Evolutionary conservation across 345 rosid species (phyloP), one percentile per base, ranked within the genome.

Genomic region (Barbarea vulgaris): DNA sequence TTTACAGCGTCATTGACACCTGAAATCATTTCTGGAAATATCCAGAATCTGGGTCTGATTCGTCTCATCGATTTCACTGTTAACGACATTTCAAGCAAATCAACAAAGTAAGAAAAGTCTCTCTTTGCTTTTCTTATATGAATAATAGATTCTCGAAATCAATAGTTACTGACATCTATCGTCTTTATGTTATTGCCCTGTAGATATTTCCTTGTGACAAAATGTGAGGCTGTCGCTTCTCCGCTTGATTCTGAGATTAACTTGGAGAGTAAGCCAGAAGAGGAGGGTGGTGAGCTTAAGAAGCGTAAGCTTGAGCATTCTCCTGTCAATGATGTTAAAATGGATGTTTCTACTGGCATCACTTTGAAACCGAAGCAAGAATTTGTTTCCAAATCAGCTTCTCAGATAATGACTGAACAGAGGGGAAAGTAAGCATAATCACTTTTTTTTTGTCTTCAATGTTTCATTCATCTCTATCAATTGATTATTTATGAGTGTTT

Each of bases 21-120:
- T 28, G 96, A 93, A 30, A 80, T 93, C 6, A 75, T 83, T 4
- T 83, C 93, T 0, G 92, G 95, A 24, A 87, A 80, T 12, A 87
- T 91, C 5, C 97, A 94, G 70, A 88, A 91, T 72, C 75, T 84
- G 72, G 89, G 95, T 15, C 84, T 94, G 0, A 82, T 94, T 13
- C 88, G 85, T 1, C 85, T 94, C 74, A 69, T 86, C 0, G 91
- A 91, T 70, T 94, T 88, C 62, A 78, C 93, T 0, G 88, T 91
- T 71, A 94, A 91, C 18, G 98, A 94, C 24, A 86, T 94, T 28
- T 85, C 98, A n/a, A 83, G 81, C 81, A 94, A 91, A 81, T 71
- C 92, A 5, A 96, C 89, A 54, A 90, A 91, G 96, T 91, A 81
- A 70, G 37, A 3, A n/a, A n/a, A n/a, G 3, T 0, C 28, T 15